Percentiles rank a stretch among this genome's conserved stretches.
Conservation (phyloP, 1,284 basidiomycete species). For the Cutaneotrichosporon mucoides region DNA sequence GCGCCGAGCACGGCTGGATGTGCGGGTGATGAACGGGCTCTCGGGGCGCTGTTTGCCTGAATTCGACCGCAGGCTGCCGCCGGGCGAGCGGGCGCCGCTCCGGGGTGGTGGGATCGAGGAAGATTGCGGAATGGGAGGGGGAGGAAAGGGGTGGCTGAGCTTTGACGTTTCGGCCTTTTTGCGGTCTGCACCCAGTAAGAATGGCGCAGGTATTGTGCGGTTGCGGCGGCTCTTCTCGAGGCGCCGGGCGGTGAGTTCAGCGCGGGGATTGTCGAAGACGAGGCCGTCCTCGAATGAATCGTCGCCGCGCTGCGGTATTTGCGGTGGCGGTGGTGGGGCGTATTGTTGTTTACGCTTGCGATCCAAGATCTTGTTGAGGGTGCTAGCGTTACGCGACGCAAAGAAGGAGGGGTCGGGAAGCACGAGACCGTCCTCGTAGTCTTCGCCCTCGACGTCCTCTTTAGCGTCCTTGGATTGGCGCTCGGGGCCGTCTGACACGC, state of each 20-base stretch:
- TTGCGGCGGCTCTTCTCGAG: conserved; percentile 23
- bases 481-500: conserved; percentile 33
- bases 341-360: conserved; percentile 40
- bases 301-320: conserved; percentile 19
- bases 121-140: not conserved
- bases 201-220: conserved; percentile 23
- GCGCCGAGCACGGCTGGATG: not conserved
- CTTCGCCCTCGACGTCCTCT: conserved; percentile 18
- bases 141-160: not conserved
- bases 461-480: conserved; percentile 11
- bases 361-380: conserved; percentile 43
- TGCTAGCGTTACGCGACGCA: conserved; percentile 26
- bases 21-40: conserved; percentile 1
- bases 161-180: conserved; percentile 2
- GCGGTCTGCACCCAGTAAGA: conserved; percentile 15
- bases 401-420: conserved; percentile 43
- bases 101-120: not conserved
- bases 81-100: not conserved
- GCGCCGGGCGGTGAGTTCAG: conserved; percentile 37
- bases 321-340: conserved; percentile 14
- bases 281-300: conserved; percentile 48
- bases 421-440: conserved; percentile 40
- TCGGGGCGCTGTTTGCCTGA: not conserved
- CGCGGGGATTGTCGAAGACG: conserved; percentile 39
- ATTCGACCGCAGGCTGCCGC: conserved; percentile 1